phyloP scores from a whole-genome alignment of 805 yeast genomes.

The Yarrowia deformans region DNA sequence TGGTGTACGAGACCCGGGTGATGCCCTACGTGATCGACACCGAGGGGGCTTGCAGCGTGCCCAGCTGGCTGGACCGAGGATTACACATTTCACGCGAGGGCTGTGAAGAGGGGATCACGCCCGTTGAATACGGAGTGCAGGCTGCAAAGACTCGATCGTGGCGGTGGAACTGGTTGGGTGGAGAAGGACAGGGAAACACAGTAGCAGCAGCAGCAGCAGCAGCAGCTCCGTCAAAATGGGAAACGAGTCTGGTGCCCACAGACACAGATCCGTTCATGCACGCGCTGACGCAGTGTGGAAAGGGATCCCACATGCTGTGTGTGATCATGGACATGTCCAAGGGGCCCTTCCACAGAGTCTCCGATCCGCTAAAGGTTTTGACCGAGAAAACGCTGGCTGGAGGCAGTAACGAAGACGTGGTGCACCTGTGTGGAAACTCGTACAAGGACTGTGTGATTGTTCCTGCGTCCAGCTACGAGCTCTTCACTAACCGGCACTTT shows the following conservation, averaged over 20 bases:
- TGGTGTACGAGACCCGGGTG: slow-evolving; percentile 6
- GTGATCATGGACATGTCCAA: slow-evolving; percentile 6
- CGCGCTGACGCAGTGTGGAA: not conserved
- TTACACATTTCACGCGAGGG: not conserved
- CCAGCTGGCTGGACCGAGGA: slow-evolving; percentile 11
- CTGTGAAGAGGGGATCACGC: slow-evolving; percentile 8
- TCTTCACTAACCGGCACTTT: not conserved
- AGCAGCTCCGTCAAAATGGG: not conserved
- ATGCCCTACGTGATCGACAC: slow-evolving; percentile 16
- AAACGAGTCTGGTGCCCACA: not conserved
- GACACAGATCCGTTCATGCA: not conserved
- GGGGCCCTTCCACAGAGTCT: not conserved
- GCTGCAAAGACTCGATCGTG: not conserved
- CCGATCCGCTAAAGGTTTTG: not conserved
- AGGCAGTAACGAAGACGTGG: slow-evolving; percentile 6
- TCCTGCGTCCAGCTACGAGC: not conserved
- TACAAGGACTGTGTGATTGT: slow-evolving; percentile 22
- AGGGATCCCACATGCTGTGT: slow-evolving; percentile 5
- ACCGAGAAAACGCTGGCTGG: not conserved
- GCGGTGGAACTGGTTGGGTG: not conserved
- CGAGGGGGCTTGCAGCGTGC: not conserved
- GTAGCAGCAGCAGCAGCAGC: no score
- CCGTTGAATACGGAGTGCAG: not conserved
- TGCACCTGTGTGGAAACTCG: not conserved
- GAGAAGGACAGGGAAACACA: not conserved